phyloP scores from a whole-genome alignment of 2,329 filamentous ascomycete genomes.

The Cordyceps javanica region DNA sequence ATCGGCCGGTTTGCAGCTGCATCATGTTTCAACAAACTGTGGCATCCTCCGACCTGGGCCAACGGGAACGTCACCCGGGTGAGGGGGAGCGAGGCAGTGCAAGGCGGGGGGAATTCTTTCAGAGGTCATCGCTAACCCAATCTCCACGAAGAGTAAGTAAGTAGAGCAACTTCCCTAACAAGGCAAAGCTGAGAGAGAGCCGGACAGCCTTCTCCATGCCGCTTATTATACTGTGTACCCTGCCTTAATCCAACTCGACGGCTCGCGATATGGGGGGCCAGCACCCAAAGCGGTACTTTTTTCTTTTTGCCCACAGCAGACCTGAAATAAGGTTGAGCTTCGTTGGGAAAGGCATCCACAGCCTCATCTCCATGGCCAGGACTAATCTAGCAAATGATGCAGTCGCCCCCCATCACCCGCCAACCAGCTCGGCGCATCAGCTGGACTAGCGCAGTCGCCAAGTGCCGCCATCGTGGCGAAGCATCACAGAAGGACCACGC shows the following conservation, averaged over 20 bases:
- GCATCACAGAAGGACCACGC: neutral
- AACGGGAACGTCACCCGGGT: constrained; percentile 1
- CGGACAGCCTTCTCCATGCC: too few relatives aligned
- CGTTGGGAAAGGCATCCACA: too few relatives aligned
- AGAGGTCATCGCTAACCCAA: constrained; percentile 1
- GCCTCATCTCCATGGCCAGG: neutral
- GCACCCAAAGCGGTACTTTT: too few relatives aligned
- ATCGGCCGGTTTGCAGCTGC: neutral
- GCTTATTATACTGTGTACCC: too few relatives aligned
- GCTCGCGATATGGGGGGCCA: too few relatives aligned
- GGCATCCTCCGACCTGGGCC: neutral
- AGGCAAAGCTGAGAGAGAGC: constrained; percentile 1
- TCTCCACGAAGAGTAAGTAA: neutral
- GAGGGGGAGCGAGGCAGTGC: constrained; percentile 8
- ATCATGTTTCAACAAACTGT: neutral
- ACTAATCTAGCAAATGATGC: neutral
- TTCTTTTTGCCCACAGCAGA: too few relatives aligned
- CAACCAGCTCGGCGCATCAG: neutral
- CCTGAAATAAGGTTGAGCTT: too few relatives aligned
- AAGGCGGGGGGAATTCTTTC: neutral
- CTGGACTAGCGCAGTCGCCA: neutral
- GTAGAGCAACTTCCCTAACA: neutral
- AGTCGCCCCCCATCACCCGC: neutral
- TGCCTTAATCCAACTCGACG: neutral
- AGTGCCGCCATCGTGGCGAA: constrained; percentile 4